Evolutionary conservation across 441 rosid genomes (phyloP), one percentile per base, ranked within the genome.

Genomic region (Corymbia citriodora): DNA sequence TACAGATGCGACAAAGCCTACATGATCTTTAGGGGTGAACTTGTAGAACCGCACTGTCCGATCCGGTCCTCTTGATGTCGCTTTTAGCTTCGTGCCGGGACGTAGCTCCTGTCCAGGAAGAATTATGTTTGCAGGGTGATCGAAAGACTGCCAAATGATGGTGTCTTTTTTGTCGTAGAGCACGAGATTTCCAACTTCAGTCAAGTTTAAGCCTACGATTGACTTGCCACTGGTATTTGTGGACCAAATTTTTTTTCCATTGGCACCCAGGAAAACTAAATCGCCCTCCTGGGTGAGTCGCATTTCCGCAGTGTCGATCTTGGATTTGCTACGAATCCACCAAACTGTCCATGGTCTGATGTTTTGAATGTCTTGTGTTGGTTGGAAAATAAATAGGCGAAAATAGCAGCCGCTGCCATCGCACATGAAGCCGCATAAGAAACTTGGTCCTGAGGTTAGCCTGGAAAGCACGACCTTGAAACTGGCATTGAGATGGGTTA

Each of bases 281-380:
- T 18, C 81, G 8, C 48, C 81, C 7, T 33, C 81, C 81, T 33
- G 6, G 48, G 81, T 70, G 48, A 72, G 14, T 63, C 3, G 72
- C 18, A 63, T 2, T 29, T 63, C 17, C 9, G 31, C 70, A 27
- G 31, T 63, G n/a, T 59, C n/a, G n/a, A 6, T 27, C 16, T 12
- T 12, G 13, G 16, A 8, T 10, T 27, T 16, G 16, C 1, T 2
- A 27, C 13, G 27, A 15, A 61, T 7, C 25, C 0, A 10, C 48
- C 49, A 72, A 36, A 72, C 82, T 9, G 0, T 0, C 9, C 0
- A 0, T 3, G 49, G 49, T 5, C 0, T 18, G 82, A 10, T 17
- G 27, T 36, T 36, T 36, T 21, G 1, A 15, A 36, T 6, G 49
- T 36, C 49, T 6, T 2, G 49, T 0, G 27, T 72, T 27, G 29